Percentiles rank a stretch among this genome's conserved stretches.
Evolutionary conservation across 768 basidiomycete genomes (phyloP).

Genomic region (Boletellus emodensis): DNA sequence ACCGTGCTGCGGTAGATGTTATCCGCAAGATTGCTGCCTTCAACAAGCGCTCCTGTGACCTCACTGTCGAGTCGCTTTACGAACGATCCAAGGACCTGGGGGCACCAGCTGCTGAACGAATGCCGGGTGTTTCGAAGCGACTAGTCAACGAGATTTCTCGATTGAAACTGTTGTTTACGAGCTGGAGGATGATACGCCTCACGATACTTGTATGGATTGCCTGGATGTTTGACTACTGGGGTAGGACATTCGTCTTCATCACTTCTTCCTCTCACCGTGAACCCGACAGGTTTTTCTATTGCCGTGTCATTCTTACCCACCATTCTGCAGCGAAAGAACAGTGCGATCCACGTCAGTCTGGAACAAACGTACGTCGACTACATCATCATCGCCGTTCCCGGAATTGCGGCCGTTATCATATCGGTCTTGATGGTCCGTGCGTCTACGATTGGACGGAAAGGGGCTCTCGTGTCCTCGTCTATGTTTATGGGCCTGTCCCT

Average conservation of each 20-base stretch:
- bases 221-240: slow-evolving; percentile 16
- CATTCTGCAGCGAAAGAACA: slow-evolving; percentile 12
- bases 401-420: slow-evolving; percentile 1
- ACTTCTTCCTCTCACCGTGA: not conserved
- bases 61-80: slow-evolving; percentile 15
- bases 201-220: slow-evolving; percentile 10
- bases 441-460: slow-evolving; percentile 13
- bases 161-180: slow-evolving; percentile 12
- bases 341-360: slow-evolving; percentile 4
- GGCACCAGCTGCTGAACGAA: not conserved
- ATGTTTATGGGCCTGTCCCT: slow-evolving; percentile 3
- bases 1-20: slow-evolving; percentile 11
- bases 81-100: slow-evolving; percentile 2
- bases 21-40: slow-evolving; percentile 14
- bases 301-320: slow-evolving; percentile 4
- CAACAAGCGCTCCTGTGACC: slow-evolving; percentile 7
- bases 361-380: slow-evolving; percentile 11
- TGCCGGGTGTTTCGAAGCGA: not conserved
- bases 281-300: slow-evolving; percentile 1
- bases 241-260: not conserved
- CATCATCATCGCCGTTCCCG: slow-evolving; percentile 6
- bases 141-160: slow-evolving; percentile 6
- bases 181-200: slow-evolving; percentile 9
- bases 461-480: slow-evolving; percentile 13
- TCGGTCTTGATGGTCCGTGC: slow-evolving; percentile 11